Conservation (phyloP, 108 stramenopile genomes). For the Chaetoceros muelleri region DNA sequence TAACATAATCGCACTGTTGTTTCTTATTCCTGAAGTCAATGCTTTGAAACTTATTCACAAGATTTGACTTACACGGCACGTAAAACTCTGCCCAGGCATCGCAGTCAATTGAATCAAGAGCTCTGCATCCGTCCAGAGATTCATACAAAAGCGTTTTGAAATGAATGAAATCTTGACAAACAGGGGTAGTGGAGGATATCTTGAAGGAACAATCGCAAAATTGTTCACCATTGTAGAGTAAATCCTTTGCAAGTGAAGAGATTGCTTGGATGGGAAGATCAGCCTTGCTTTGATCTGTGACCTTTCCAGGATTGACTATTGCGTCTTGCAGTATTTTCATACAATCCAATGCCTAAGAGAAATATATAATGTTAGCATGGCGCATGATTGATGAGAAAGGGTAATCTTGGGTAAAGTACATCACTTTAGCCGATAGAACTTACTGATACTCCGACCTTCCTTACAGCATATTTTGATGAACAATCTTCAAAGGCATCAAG, state of each 20-base stretch:
- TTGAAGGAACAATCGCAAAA: slow-evolving; percentile 72
- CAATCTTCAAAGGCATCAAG: slow-evolving; percentile 82
- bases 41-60: slow-evolving; percentile 37
- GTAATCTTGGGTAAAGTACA: too few species aligned
- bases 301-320: slow-evolving; percentile 29
- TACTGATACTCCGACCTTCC: too few species aligned
- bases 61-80: slow-evolving; percentile 53
- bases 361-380: too few species aligned
- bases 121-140: slow-evolving; percentile 74
- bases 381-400: too few species aligned
- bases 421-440: too few species aligned
- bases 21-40: slow-evolving; percentile 43
- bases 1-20: slow-evolving; percentile 67
- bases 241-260: slow-evolving; percentile 41
- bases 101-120: slow-evolving; percentile 85
- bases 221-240: slow-evolving; percentile 54
- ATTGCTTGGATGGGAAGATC: slow-evolving; percentile 49
- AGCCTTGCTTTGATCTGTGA: slow-evolving; percentile 17
- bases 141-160: slow-evolving; percentile 85
- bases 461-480: slow-evolving; percentile 19
- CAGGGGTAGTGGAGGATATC: slow-evolving; percentile 46
- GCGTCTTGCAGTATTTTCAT: slow-evolving; percentile 70
- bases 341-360: slow-evolving; percentile 78
- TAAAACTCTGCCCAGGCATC: slow-evolving; percentile 80
- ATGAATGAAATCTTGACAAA: slow-evolving; percentile 59